Conservation (phyloP, 345 rosid species). For the Camelina sativa region DNA sequence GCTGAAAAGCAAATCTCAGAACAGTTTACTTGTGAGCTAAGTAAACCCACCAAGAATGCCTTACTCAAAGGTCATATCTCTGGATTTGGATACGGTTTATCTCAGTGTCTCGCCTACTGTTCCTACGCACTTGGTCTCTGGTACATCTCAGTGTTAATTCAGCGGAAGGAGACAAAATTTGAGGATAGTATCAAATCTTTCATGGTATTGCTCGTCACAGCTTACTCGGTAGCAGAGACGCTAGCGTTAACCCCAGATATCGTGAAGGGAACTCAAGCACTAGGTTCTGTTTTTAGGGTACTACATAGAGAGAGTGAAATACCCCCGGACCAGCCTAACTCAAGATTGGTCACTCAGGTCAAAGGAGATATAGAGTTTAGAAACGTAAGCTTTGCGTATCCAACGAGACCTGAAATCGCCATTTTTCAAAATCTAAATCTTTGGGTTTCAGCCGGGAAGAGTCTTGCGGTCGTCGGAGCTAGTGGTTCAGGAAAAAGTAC, state of each 20-base stretch:
- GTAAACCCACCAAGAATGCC: conserved; percentile 61
- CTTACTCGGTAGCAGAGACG: conserved; percentile 72
- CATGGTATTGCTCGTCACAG: conserved; percentile 72
- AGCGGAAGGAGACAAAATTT: conserved; percentile 56
- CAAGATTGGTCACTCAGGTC: conserved; percentile 48
- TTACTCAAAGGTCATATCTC: conserved; percentile 75
- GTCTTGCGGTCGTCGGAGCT: conserved; percentile 74
- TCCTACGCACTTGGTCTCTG: conserved; percentile 91
- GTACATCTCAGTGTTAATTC: conserved; percentile 73
- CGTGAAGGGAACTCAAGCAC: conserved; percentile 87
- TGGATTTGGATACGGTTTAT: conserved; percentile 72
- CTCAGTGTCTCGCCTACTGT: conserved; percentile 63
- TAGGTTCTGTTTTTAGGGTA: conserved; percentile 68
- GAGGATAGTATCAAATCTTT: conserved; percentile 64
- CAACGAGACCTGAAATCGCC: conserved; percentile 63
- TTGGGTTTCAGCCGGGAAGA: conserved; percentile 57
- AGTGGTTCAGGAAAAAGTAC: conserved; percentile 94
- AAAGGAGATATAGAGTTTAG: conserved; percentile 67
- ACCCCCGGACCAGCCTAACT: conserved; percentile 49
- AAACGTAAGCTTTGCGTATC: conserved; percentile 68
- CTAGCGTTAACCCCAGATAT: conserved; percentile 86
- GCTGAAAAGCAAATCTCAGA: conserved; percentile 58
- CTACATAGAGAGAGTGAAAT: conserved; percentile 62
- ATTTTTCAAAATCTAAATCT: conserved; percentile 60
- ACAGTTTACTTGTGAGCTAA: conserved; percentile 63